Percentiles rank a stretch among this genome's conserved stretches.
Conservation (phyloP, 2,329 filamentous ascomycete species). For the Elsinoe batatas region DNA sequence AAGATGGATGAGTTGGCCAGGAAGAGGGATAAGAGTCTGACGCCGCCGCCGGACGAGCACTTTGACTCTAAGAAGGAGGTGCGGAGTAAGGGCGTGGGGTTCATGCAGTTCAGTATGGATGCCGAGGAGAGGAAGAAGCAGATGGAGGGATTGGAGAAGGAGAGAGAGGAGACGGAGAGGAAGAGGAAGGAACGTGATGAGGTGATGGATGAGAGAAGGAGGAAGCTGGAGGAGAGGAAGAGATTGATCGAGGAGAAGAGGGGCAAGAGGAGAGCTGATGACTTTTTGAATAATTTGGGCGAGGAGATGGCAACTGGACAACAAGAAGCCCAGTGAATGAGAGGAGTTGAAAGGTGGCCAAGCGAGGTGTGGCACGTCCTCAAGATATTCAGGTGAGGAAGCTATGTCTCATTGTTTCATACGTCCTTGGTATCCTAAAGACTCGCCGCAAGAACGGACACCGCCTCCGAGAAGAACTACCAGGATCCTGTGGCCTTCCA, state of each 20-base stretch:
- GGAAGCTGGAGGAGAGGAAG: slow-evolving; percentile 52
- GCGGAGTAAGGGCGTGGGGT: slow-evolving; percentile 77
- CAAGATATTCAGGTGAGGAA: no score
- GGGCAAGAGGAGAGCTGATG: slow-evolving; percentile 60
- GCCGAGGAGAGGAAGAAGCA: slow-evolving; percentile 56
- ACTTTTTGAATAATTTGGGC: slow-evolving; percentile 55
- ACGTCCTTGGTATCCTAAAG: no score
- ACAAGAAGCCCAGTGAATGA: no score
- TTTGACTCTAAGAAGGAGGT: slow-evolving; percentile 82
- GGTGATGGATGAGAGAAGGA: slow-evolving; percentile 48
- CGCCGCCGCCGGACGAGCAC: slow-evolving; percentile 69
- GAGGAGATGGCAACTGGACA: slow-evolving; percentile 22
- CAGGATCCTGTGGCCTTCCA: no score
- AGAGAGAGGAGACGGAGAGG: slow-evolving; percentile 59
- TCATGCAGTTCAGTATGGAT: slow-evolving; percentile 80
- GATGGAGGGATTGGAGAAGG: slow-evolving; percentile 63
- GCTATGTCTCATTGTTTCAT: no score
- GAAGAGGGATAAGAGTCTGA: slow-evolving; percentile 68
- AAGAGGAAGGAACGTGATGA: slow-evolving; percentile 48
- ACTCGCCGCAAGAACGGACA: no score
- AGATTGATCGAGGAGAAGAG: slow-evolving; percentile 41
- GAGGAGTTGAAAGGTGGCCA: no score
- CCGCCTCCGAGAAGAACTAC: no score
- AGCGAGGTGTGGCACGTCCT: no score
- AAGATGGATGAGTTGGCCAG: slow-evolving; percentile 70